Conservation (phyloP, 2,329 filamentous ascomycete genomes). For the Thermoascus crustaceus region DNA sequence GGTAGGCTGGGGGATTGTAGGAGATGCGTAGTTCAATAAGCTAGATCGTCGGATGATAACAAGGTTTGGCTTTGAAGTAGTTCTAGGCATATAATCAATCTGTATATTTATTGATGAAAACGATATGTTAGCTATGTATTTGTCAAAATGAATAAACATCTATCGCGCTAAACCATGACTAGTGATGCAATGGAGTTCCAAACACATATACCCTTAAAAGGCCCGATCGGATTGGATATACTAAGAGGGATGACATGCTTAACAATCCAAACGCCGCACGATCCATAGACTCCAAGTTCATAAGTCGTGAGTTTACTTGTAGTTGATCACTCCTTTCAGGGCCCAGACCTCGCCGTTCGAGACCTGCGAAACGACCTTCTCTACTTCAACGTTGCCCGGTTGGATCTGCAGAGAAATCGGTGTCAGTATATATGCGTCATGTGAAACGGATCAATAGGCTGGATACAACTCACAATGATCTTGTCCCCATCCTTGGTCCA, state of each 20-base stretch:
- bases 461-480: constrained; percentile 49
- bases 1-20: too few relatives aligned
- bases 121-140: too few relatives aligned
- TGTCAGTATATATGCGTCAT: constrained; percentile 6
- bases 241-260: too few relatives aligned
- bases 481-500: constrained; percentile 64
- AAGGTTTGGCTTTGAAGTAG: too few relatives aligned
- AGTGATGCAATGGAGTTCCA: not conserved
- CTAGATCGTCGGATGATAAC: too few relatives aligned
- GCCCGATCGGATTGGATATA: not conserved
- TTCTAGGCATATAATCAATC: too few relatives aligned
- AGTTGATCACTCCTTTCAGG: constrained; percentile 53
- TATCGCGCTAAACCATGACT: too few relatives aligned
- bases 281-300: not conserved
- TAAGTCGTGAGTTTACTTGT: constrained; percentile 23
- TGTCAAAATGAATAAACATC: too few relatives aligned
- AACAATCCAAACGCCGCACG: constrained; percentile 1
- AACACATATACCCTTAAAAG: not conserved
- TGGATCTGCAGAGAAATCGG: constrained; percentile 37
- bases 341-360: constrained; percentile 88
- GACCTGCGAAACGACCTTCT: constrained; percentile 64
- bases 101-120: too few relatives aligned
- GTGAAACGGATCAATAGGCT: not conserved
- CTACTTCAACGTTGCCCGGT: constrained; percentile 72
- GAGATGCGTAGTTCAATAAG: too few relatives aligned